Percentiles rank a stretch among this genome's conserved stretches.
Conservation (phyloP, 2,329 filamentous ascomycete genomes). For the Exophiala sp. region DNA sequence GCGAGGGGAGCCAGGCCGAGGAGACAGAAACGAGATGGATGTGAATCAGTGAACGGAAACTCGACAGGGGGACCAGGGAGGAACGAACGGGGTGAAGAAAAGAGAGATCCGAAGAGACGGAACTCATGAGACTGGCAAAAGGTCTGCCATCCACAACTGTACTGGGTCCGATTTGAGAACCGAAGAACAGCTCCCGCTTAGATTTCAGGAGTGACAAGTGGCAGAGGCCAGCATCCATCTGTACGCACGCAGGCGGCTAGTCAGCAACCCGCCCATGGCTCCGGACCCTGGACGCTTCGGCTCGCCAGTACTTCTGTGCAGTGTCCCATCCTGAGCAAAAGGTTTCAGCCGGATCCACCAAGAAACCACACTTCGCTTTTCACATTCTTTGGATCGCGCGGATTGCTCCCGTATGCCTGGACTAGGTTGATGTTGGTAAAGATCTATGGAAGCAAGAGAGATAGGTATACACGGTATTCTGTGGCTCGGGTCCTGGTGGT, state of each 20-base stretch:
- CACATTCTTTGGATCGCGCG: too few species aligned
- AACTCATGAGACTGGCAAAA: neutral
- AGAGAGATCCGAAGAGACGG: neutral
- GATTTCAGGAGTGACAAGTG: neutral
- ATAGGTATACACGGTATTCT: too few species aligned
- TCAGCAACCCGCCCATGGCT: neutral
- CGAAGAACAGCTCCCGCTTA: neutral
- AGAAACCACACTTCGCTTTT: neutral
- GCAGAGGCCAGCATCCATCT: neutral
- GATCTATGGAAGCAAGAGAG: too few species aligned
- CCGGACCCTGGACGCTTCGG: constrained; percentile 7
- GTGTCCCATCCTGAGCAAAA: too few species aligned
- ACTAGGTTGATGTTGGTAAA: too few species aligned
- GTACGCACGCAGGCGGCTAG: neutral
- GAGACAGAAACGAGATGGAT: too few species aligned
- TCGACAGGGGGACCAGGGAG: neutral
- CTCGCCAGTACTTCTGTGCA: too few species aligned
- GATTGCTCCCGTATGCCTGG: too few species aligned
- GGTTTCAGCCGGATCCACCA: too few species aligned
- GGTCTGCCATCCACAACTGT: neutral
- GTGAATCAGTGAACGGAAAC: too few species aligned
- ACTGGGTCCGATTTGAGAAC: neutral
- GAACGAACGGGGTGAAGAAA: neutral
- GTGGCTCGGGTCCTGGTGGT: too few species aligned
- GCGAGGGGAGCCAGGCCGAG: too few species aligned